These are phyloP conservation scores for Heliosperma pusillum DNA, from an alignment of 148 eudicot species.

Conservation along the genomic window DNA sequence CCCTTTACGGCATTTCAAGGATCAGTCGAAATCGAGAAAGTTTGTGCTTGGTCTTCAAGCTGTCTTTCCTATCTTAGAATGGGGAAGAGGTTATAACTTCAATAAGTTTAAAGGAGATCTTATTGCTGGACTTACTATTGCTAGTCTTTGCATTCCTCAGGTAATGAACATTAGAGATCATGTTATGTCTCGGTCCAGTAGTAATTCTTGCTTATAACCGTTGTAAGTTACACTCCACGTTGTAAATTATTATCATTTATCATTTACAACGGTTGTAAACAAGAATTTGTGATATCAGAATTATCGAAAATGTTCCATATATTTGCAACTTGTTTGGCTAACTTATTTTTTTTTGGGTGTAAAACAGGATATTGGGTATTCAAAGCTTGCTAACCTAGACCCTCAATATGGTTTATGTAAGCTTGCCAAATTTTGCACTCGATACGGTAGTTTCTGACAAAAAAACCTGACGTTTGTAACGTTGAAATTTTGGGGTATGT, in stretches of 20 bases:
- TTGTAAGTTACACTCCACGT: no score
- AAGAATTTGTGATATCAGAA: no score
- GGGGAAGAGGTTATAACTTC: slow-evolving; percentile 51
- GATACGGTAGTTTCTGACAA: not conserved
- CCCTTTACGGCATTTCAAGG: slow-evolving; percentile 59
- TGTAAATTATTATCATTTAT: no score
- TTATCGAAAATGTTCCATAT: not conserved
- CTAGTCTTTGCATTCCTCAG: slow-evolving; percentile 82
- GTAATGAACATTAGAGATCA: no score
- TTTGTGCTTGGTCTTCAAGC: slow-evolving; percentile 60
- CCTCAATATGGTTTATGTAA: slow-evolving; percentile 69
- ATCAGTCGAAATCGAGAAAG: slow-evolving; percentile 45
- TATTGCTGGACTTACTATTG: slow-evolving; percentile 74
- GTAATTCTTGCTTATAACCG: no score
- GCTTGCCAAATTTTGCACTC: slow-evolving; percentile 7
- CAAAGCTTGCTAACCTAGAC: slow-evolving; percentile 62
- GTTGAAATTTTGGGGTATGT: not conserved
- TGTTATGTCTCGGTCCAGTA: no score
- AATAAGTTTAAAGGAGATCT: slow-evolving; percentile 55
- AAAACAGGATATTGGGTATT: slow-evolving; percentile 66
- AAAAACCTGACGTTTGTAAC: not conserved
- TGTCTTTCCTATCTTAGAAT: slow-evolving; percentile 66
- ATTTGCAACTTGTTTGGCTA: not conserved
- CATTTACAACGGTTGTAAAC: no score
- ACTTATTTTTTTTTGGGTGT: not conserved